A percentile compares a stretch with the other conserved stretches of the same genome.
Conservation (phyloP, 1,284 basidiomycete genomes). For the Leccinum cinnamomeum region DNA sequence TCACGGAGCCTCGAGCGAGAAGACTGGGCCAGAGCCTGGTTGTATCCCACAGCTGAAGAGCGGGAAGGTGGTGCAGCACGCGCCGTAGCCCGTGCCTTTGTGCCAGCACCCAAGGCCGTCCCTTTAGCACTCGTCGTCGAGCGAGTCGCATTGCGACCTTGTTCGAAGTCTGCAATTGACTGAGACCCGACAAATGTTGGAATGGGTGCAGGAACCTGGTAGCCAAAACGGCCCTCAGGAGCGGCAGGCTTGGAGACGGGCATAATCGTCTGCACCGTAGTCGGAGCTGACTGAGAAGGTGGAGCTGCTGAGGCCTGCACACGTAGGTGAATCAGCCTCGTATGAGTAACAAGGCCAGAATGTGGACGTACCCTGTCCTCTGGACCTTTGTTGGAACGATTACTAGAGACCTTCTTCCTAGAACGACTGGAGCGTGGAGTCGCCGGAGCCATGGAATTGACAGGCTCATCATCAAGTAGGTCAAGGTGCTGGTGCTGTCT, state of each 20-base stretch:
- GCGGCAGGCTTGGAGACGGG: neutral
- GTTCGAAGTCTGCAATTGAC: neutral
- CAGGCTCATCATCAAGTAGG: neutral
- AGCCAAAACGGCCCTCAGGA: neutral
- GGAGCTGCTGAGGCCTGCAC: constrained; percentile 60
- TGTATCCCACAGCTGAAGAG: no score
- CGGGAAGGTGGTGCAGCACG: no score
- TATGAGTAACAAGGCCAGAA: neutral
- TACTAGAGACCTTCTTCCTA: neutral
- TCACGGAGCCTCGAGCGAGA: no score
- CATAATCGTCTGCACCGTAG: neutral
- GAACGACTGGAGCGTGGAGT: neutral
- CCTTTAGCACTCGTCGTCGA: neutral
- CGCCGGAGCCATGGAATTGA: neutral
- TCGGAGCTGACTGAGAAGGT: constrained; percentile 42
- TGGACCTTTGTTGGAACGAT: constrained; percentile 60
- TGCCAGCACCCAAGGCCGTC: no score
- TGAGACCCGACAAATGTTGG: neutral
- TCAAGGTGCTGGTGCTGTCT: neutral
- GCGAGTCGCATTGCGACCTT: neutral
- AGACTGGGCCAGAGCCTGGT: no score
- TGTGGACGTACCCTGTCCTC: neutral
- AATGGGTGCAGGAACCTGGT: neutral
- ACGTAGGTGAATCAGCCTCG: neutral
- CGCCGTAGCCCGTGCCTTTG: no score